These are phyloP conservation scores for Colletotrichum sp. DNA, from an alignment of 2,329 filamentous ascomycete genomes.

Conservation along the genomic window DNA sequence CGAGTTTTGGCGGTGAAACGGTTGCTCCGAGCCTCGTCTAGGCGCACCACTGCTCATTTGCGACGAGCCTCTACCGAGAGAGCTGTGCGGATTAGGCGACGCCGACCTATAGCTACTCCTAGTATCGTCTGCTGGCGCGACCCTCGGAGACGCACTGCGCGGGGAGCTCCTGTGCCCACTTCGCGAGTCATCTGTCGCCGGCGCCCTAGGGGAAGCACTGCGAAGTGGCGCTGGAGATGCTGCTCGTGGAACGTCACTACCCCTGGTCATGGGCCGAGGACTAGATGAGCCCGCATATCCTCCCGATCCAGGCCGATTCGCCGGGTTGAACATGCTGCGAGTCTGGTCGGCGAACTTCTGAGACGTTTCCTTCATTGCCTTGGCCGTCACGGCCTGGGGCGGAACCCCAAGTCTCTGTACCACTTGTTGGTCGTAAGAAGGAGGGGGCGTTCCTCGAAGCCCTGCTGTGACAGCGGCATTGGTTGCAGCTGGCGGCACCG, in stretches of 20 bases:
- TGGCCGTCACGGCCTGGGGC: slow-evolving; percentile 88
- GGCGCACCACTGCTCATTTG: slow-evolving; percentile 4
- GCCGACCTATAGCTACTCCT: slow-evolving; percentile 49
- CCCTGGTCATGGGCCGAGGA: slow-evolving; percentile 64
- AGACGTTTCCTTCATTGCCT: slow-evolving; percentile 94
- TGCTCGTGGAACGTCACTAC: slow-evolving; percentile 62
- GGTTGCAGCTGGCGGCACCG: slow-evolving; percentile 41
- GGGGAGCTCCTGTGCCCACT: slow-evolving; percentile 52
- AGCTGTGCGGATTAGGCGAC: slow-evolving; percentile 69
- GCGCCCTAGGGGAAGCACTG: slow-evolving; percentile 66
- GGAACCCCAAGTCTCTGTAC: slow-evolving; percentile 83
- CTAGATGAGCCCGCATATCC: slow-evolving; percentile 41
- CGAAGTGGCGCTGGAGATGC: slow-evolving; percentile 74
- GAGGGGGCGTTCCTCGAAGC: slow-evolving; percentile 79
- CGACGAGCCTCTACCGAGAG: slow-evolving; percentile 23
- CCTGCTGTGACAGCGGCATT: slow-evolving; percentile 55
- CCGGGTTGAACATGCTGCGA: slow-evolving; percentile 72
- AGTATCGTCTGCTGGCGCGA: slow-evolving; percentile 54
- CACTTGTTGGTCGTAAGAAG: slow-evolving; percentile 80
- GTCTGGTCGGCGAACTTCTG: slow-evolving; percentile 87
- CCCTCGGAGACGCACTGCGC: slow-evolving; percentile 66
- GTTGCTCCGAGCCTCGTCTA: slow-evolving; percentile 44
- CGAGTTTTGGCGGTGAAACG: slow-evolving; percentile 58
- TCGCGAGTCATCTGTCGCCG: slow-evolving; percentile 51
- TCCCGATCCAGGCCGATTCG: slow-evolving; percentile 40